A percentile compares a stretch with the other conserved stretches of the same genome.
phyloP scores from a whole-genome alignment of 768 basidiomycete genomes.

The Aureoboletus auriporus region DNA sequence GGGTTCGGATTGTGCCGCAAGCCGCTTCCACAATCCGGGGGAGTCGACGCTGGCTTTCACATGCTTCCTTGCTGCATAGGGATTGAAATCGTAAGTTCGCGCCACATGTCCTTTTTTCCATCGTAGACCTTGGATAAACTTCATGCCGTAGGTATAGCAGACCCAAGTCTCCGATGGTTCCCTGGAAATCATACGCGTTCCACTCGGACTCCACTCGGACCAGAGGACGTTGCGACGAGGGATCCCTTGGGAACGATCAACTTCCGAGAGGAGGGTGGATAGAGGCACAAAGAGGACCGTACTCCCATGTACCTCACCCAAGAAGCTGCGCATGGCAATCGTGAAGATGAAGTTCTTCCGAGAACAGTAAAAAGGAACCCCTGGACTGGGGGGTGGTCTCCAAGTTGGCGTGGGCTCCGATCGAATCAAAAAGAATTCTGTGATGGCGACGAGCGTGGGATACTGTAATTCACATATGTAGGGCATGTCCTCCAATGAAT shows the following conservation, averaged over 20 bases:
- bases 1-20: slow-evolving; percentile 9
- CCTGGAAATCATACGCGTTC: slow-evolving; percentile 27
- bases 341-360: slow-evolving; percentile 31
- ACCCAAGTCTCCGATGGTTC: slow-evolving; percentile 32
- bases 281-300: slow-evolving; percentile 29
- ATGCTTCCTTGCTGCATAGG: slow-evolving; percentile 15
- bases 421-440: slow-evolving; percentile 26
- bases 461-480: slow-evolving; percentile 26
- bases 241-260: slow-evolving; percentile 10
- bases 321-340: slow-evolving; percentile 19
- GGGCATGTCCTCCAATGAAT: slow-evolving; percentile 10
- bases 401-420: slow-evolving; percentile 32
- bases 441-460: slow-evolving; percentile 15
- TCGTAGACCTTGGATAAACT: slow-evolving; percentile 23
- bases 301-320: slow-evolving; percentile 4
- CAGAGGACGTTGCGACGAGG: slow-evolving; percentile 19
- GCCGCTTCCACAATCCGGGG: slow-evolving; percentile 14
- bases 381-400: slow-evolving; percentile 9
- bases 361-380: slow-evolving; percentile 21
- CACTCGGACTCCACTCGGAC: slow-evolving; percentile 30
- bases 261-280: slow-evolving; percentile 26
- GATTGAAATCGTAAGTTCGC: slow-evolving; percentile 33
- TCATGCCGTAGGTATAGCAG: slow-evolving; percentile 34
- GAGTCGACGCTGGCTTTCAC: slow-evolving; percentile 7
- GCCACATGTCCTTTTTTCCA: slow-evolving; percentile 20